These are phyloP conservation scores for Hydnomerulius pinastri DNA, from an alignment of 768 basidiomycete genomes.

Conservation along the genomic window DNA sequence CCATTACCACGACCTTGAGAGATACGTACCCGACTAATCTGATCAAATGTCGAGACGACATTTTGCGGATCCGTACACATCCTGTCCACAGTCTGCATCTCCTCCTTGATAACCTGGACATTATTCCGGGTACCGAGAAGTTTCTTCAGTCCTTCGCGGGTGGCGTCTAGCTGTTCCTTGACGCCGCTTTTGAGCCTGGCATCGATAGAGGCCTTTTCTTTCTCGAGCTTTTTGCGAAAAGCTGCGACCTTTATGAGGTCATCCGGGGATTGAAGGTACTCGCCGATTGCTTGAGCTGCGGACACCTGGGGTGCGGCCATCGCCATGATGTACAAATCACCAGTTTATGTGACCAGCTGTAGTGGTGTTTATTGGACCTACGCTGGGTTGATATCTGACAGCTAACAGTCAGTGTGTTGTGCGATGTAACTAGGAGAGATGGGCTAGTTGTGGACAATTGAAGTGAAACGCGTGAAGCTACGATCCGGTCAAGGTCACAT, in stretches of 20 bases:
- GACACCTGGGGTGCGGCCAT: constrained; percentile 62
- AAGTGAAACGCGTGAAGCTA: too few relatives aligned
- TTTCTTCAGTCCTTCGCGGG: constrained; percentile 83
- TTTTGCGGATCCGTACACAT: constrained; percentile 75
- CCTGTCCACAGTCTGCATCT: constrained; percentile 79
- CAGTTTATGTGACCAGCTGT: neutral
- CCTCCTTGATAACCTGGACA: constrained; percentile 82
- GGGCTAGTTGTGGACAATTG: too few relatives aligned
- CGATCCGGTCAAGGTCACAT: neutral
- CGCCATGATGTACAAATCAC: constrained; percentile 16
- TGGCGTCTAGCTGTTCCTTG: constrained; percentile 90
- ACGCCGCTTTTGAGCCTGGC: constrained; percentile 88
- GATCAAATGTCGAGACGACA: constrained; percentile 85
- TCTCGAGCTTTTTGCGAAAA: constrained; percentile 92
- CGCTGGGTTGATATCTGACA: neutral
- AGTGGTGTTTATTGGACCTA: neutral
- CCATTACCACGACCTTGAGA: neutral
- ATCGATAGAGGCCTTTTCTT: constrained; percentile 95
- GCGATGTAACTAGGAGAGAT: neutral
- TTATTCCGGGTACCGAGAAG: constrained; percentile 75
- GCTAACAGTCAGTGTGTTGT: too few relatives aligned
- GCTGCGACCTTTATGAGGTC: constrained; percentile 88
- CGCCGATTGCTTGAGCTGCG: constrained; percentile 83
- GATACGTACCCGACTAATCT: constrained; percentile 83
- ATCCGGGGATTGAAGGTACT: constrained; percentile 91